Percentiles rank a stretch among this genome's conserved stretches.
Evolutionary conservation across 139 green algal genomes (phyloP).

Genomic region (Micractinium conductrix): DNA sequence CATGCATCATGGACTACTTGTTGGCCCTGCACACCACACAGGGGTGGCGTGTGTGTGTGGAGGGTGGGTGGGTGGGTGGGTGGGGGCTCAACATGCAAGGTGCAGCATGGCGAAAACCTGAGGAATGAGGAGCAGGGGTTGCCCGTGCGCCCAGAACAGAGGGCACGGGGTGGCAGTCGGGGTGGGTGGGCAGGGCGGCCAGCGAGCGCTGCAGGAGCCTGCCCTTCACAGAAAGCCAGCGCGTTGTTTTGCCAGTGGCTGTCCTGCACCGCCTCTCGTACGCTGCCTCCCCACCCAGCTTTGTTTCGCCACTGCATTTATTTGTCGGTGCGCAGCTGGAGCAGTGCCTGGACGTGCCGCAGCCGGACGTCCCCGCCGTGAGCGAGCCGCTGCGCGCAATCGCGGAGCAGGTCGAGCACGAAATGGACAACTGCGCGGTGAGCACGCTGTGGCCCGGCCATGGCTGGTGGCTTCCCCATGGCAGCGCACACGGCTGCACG

Average conservation of each 20-base stretch:
- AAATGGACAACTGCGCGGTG: slow-evolving; percentile 40
- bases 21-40: neutral
- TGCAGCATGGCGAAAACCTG: neutral
- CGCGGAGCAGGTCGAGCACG: slow-evolving; percentile 41
- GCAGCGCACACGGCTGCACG: too few species aligned
- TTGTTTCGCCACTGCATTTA: too few species aligned
- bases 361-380: slow-evolving; percentile 39
- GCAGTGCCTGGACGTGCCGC: slow-evolving; percentile 10
- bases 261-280: neutral
- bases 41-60: neutral
- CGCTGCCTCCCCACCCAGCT: neutral
- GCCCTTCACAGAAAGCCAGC: too few species aligned
- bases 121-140: too few species aligned
- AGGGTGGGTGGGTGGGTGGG: neutral
- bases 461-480: too few species aligned
- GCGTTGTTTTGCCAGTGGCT: neutral
- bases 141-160: too few species aligned
- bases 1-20: too few species aligned
- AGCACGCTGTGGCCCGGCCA: too few species aligned
- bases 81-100: neutral
- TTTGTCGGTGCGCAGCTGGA: too few species aligned
- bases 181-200: neutral
- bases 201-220: neutral
- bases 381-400: slow-evolving; percentile 48
- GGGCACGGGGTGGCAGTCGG: too few species aligned